phyloP scores from a whole-genome alignment of 495 filamentous ascomycete species.

The Lasiosphaeris hirsuta region DNA sequence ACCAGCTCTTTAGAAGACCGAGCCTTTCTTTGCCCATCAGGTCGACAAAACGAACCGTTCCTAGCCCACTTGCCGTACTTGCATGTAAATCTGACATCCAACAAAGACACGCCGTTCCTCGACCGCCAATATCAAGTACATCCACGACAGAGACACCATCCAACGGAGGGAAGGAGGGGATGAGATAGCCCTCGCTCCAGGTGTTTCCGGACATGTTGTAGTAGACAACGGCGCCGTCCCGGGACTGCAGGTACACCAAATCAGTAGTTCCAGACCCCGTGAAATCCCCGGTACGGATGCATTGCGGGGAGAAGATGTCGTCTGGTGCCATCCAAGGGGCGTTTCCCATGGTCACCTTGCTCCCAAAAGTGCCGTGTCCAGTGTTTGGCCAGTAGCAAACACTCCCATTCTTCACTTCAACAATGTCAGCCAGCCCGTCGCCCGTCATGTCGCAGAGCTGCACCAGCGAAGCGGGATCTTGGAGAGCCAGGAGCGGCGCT shows the following conservation, averaged over 20 bases:
- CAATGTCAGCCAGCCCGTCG: slow-evolving; percentile 34
- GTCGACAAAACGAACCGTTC: slow-evolving; percentile 20
- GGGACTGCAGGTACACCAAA: slow-evolving; percentile 27
- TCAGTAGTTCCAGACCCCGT: slow-evolving; percentile 36
- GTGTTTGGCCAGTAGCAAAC: slow-evolving; percentile 37
- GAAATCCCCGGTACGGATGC: slow-evolving; percentile 29
- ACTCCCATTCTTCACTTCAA: slow-evolving; percentile 21
- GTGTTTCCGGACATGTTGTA: slow-evolving; percentile 26
- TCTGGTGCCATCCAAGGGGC: slow-evolving; percentile 22
- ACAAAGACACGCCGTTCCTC: slow-evolving; percentile 30
- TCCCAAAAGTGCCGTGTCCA: slow-evolving; percentile 36
- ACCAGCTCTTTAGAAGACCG: not conserved
- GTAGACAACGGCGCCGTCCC: slow-evolving; percentile 13
- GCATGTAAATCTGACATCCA: too few relatives aligned
- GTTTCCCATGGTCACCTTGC: slow-evolving; percentile 31
- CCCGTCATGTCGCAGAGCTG: slow-evolving; percentile 31
- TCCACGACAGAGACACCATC: slow-evolving; percentile 7
- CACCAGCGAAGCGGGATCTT: not conserved
- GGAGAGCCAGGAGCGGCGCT: too few relatives aligned
- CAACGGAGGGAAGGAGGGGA: slow-evolving; percentile 11
- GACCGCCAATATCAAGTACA: slow-evolving; percentile 30
- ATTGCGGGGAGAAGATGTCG: slow-evolving; percentile 14
- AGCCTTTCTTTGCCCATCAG: slow-evolving; percentile 7
- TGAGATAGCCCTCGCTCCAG: slow-evolving; percentile 12
- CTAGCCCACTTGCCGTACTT: too few relatives aligned